Evolutionary conservation across 2,329 filamentous ascomycete genomes (phyloP).

Genomic region (Paramyrothecium roridum): DNA sequence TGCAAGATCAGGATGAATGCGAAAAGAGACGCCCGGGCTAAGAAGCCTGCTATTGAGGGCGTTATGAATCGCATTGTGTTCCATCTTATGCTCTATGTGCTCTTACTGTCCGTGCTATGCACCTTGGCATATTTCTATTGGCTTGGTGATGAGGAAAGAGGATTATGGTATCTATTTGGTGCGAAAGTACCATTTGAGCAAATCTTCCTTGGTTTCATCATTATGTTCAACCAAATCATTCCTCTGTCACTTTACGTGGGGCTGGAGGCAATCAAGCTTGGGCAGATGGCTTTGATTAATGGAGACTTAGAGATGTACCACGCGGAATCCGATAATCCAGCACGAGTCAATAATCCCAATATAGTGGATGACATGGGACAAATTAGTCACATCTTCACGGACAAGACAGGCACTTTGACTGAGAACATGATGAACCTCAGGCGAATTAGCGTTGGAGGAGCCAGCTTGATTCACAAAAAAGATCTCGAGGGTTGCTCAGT

Average conservation of each 20-base stretch:
- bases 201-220: constrained; percentile 82
- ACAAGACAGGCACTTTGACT: constrained; percentile 87
- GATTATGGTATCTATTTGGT: constrained; percentile 68
- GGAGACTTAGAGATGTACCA: constrained; percentile 88
- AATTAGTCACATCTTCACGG: constrained; percentile 81
- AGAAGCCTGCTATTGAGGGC: constrained; percentile 77
- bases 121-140: constrained; percentile 76
- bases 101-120: constrained; percentile 70
- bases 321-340: constrained; percentile 71
- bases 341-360: constrained; percentile 82
- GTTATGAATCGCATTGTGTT: constrained; percentile 83
- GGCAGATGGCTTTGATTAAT: constrained; percentile 63
- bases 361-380: constrained; percentile 88
- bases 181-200: constrained; percentile 66
- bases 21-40: constrained; percentile 74
- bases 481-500: no score
- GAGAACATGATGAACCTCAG: constrained; percentile 90
- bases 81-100: constrained; percentile 74
- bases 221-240: constrained; percentile 95
- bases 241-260: constrained; percentile 89
- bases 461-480: constrained; percentile 75
- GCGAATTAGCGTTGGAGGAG: constrained; percentile 79
- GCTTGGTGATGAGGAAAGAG: constrained; percentile 62
- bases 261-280: constrained; percentile 89
- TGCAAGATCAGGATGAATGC: constrained; percentile 5